Evolutionary conservation across 164 flowering plant species (phyloP).

Genomic region (Aristolochia fimbriata): DNA sequence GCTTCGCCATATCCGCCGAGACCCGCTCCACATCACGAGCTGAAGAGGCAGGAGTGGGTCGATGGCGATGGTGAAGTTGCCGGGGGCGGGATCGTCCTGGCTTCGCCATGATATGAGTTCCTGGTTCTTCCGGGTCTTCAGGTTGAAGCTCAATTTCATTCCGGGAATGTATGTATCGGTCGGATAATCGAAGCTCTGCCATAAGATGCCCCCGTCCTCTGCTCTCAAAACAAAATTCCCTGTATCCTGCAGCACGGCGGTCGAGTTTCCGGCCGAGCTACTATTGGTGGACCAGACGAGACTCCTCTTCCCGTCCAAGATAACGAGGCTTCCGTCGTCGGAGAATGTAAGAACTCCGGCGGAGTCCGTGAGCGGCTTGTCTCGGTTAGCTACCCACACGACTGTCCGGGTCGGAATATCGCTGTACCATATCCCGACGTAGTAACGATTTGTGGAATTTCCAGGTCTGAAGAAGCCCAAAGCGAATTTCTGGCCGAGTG

Average conservation of each 20-base stretch:
- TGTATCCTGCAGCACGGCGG: background rate
- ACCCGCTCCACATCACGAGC: background rate
- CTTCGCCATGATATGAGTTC: background rate
- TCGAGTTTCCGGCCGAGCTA: background rate
- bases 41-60: background rate
- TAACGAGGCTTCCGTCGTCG: slow-evolving; percentile 1
- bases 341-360: background rate
- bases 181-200: slow-evolving; percentile 6
- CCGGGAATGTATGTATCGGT: slow-evolving; percentile 2
- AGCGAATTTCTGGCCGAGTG: background rate
- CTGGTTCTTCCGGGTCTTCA: background rate
- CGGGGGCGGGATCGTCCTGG: slow-evolving; percentile 1
- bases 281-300: slow-evolving; percentile 1
- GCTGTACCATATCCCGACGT: slow-evolving; percentile 6
- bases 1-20: background rate
- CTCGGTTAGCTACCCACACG: slow-evolving; percentile 8
- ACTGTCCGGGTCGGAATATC: background rate
- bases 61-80: background rate
- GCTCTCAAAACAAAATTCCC: slow-evolving; percentile 2
- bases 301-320: background rate
- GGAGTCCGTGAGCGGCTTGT: background rate
- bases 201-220: background rate
- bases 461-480: slow-evolving; percentile 5
- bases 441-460: slow-evolving; percentile 2
- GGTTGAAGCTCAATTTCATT: slow-evolving; percentile 1